Percentiles rank a stretch among this genome's conserved stretches.
These are phyloP conservation scores for Firmiana major DNA, from an alignment of 345 rosid genomes.

Conservation along the genomic window DNA sequence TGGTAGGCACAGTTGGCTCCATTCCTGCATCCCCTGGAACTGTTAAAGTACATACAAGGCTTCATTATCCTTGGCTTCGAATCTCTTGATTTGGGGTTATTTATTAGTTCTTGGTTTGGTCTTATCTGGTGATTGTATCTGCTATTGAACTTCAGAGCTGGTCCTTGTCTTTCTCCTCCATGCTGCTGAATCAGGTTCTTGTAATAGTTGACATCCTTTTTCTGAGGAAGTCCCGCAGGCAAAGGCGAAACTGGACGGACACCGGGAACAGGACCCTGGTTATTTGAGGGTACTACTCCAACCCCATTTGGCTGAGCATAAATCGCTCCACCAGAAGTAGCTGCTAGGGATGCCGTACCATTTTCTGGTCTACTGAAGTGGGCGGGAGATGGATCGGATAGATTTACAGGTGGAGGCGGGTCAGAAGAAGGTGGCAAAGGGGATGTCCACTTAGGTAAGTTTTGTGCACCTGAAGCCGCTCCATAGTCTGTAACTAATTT, in stretches of 20 bases:
- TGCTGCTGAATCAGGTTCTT: conserved; percentile 97
- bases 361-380: conserved; percentile 41
- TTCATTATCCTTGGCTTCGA: conserved; percentile 72
- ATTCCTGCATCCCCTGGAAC: conserved; percentile 80
- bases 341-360: conserved; percentile 24
- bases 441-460: conserved; percentile 22
- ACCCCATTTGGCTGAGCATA: conserved; percentile 44
- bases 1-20: conserved; percentile 82
- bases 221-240: conserved; percentile 42
- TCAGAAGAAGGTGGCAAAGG: conserved; percentile 23
- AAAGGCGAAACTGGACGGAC: conserved; percentile 33
- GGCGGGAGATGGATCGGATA: conserved; percentile 31
- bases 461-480: conserved; percentile 38
- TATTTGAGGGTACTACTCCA: conserved; percentile 27
- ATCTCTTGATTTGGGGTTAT: conserved; percentile 54
- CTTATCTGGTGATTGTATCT: conserved; percentile 42
- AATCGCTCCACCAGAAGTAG: conserved; percentile 46
- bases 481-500: conserved; percentile 55
- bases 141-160: conserved; percentile 41
- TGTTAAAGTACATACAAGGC: conserved; percentile 91
- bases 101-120: conserved; percentile 49
- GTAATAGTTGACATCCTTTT: conserved; percentile 74
- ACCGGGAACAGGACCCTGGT: conserved; percentile 30
- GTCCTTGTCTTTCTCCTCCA: conserved; percentile 90
- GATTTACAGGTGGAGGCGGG: conserved; percentile 22